Conservation (phyloP, 768 basidiomycete genomes). For the Leccinum ochraceum region DNA sequence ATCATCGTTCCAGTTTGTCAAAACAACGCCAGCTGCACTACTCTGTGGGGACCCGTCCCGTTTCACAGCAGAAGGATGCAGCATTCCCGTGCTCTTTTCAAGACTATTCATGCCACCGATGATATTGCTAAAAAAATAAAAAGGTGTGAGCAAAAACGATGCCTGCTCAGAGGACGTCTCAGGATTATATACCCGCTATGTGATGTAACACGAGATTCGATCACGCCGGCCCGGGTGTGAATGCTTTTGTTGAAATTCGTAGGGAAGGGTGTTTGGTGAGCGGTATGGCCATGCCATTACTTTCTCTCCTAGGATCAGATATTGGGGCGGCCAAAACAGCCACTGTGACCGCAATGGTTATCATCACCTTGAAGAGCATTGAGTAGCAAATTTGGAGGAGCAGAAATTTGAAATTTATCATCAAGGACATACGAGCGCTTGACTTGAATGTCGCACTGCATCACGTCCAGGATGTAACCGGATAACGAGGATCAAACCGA, state of each 20-base stretch:
- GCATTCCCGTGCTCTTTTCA: constrained; percentile 1
- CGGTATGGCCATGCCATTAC: constrained; percentile 4
- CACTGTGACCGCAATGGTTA: too few relatives aligned
- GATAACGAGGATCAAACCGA: too few relatives aligned
- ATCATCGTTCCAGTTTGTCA: not conserved
- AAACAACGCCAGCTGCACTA: not conserved
- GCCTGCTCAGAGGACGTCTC: not conserved
- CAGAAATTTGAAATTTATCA: too few relatives aligned
- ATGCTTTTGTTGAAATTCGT: constrained; percentile 5
- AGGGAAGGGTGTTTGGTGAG: constrained; percentile 5
- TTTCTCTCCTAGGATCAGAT: not conserved
- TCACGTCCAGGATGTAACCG: too few relatives aligned
- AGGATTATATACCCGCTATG: constrained; percentile 5
- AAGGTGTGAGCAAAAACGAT: too few relatives aligned
- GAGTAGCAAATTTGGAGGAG: too few relatives aligned
- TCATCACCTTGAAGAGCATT: too few relatives aligned
- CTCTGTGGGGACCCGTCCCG: not conserved
- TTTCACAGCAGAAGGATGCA: not conserved
- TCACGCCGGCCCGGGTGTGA: not conserved
- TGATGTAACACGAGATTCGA: constrained; percentile 3
- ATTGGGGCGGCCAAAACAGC: not conserved
- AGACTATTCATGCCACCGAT: not conserved
- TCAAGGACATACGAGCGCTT: too few relatives aligned
- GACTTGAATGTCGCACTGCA: too few relatives aligned
- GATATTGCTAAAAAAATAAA: constrained; percentile 1